Evolutionary conservation across 2,329 filamentous ascomycete genomes (phyloP).

Genomic region (Diaporthe nobilis): DNA sequence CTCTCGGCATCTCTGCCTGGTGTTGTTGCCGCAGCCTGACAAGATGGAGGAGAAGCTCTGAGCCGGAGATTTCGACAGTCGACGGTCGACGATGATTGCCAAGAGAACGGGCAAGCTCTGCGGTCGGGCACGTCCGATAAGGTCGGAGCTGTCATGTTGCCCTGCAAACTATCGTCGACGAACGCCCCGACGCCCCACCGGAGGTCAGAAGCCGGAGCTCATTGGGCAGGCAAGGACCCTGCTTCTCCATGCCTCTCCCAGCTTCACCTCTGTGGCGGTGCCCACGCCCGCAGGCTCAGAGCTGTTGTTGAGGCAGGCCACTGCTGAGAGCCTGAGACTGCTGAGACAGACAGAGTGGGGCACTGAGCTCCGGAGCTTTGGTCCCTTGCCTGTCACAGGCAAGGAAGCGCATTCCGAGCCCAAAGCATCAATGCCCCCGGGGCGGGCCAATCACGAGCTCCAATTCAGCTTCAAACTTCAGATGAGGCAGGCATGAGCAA

Average conservation of each 20-base stretch:
- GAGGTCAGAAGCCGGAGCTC: not conserved
- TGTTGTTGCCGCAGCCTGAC: slow-evolving; percentile 1
- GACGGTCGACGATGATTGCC: not conserved
- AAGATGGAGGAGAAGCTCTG: not conserved
- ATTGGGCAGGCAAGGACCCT: slow-evolving; percentile 11
- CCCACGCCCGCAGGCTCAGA: not conserved
- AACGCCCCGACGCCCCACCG: not conserved
- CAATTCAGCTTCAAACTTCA: slow-evolving; percentile 26
- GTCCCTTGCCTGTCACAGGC: slow-evolving; percentile 24
- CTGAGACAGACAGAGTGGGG: slow-evolving; percentile 13
- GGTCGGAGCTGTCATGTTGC: slow-evolving; percentile 7
- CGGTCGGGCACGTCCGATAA: not conserved
- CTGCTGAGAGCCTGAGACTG: slow-evolving; percentile 5
- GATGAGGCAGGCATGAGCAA: slow-evolving; percentile 19
- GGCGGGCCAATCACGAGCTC: slow-evolving; percentile 17
- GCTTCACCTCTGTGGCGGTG: slow-evolving; percentile 25
- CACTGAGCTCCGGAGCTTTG: slow-evolving; percentile 9
- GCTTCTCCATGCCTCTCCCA: not conserved
- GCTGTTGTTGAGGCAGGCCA: not conserved
- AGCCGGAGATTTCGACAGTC: not conserved
- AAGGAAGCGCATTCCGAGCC: slow-evolving; percentile 10
- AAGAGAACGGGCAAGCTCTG: not conserved
- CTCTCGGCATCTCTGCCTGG: not conserved
- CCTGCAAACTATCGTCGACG: not conserved
- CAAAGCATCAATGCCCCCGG: not conserved